These are phyloP conservation scores for Dinochytrium kinnereticum DNA, from an alignment of 371 early-diverging fungal species.

Conservation along the genomic window DNA sequence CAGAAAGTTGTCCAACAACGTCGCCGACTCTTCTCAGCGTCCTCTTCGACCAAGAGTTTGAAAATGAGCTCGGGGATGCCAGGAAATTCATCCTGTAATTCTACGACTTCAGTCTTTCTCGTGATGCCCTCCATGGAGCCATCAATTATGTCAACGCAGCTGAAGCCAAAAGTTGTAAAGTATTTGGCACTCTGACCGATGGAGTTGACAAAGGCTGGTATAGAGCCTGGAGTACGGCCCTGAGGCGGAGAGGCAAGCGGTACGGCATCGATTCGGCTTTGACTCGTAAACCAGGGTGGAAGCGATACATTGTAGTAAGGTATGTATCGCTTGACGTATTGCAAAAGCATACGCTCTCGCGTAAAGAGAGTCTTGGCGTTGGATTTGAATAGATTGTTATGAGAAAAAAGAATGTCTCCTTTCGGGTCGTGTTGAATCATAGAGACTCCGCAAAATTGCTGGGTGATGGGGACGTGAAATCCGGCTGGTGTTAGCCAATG, in stretches of 20 bases:
- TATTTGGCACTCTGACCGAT: not conserved
- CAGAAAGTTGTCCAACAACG: too few species aligned
- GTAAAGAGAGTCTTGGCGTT: not conserved
- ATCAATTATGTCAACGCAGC: not conserved
- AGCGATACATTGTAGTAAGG: not conserved
- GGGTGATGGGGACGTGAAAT: not conserved
- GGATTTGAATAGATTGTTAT: not conserved
- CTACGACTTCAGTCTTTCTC: not conserved
- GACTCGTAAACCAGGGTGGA: constrained; percentile 6
- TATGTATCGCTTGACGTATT: not conserved
- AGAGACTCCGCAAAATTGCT: not conserved
- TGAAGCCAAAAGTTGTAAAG: not conserved
- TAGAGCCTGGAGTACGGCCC: not conserved
- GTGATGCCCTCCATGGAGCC: not conserved
- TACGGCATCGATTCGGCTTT: not conserved
- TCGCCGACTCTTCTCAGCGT: too few species aligned
- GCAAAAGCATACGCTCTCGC: not conserved
- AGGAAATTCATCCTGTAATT: not conserved
- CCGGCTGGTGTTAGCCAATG: constrained; percentile 2
- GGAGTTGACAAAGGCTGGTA: not conserved
- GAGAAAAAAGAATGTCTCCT: not conserved
- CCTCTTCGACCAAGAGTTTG: too few species aligned
- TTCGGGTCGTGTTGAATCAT: constrained; percentile 1
- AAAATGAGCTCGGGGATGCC: not conserved
- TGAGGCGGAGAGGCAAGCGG: not conserved